Conservation (phyloP, 202 grass and related monocot genomes). For the Saccharum hybrid region DNA sequence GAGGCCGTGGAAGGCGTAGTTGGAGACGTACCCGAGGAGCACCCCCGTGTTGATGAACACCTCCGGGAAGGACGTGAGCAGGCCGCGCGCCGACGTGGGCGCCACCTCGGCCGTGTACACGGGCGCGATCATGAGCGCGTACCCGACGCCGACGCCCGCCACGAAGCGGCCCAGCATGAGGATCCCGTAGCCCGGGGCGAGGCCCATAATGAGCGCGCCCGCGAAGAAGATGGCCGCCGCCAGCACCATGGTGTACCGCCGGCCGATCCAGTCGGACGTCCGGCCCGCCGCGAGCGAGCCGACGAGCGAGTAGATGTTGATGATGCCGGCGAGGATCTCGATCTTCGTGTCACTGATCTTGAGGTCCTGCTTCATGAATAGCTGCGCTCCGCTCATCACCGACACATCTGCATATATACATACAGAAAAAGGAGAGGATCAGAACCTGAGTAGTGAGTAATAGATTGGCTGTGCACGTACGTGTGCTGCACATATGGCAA, state of each 20-base stretch:
- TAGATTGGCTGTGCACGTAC: too few relatives aligned
- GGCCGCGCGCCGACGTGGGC: conserved; percentile 69
- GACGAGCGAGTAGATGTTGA: conserved; percentile 75
- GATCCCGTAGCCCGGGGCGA: conserved; percentile 69
- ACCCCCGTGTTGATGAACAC: conserved; percentile 85
- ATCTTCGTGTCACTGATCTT: conserved; percentile 70
- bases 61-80: conserved; percentile 83
- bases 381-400: conserved; percentile 85
- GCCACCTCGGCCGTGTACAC: conserved; percentile 88
- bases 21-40: conserved; percentile 87
- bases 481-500: too few relatives aligned
- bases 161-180: conserved; percentile 82
- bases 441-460: not conserved
- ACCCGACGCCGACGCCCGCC: conserved; percentile 75
- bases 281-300: conserved; percentile 80
- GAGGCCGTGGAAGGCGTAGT: conserved; percentile 77
- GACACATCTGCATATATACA: conserved; percentile 53
- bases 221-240: conserved; percentile 78
- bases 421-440: not conserved
- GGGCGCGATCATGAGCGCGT: conserved; percentile 74
- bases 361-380: conserved; percentile 71
- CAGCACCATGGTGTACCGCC: conserved; percentile 88
- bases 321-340: conserved; percentile 76
- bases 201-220: conserved; percentile 78
- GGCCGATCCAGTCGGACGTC: conserved; percentile 82